Base-by-base conservation (phyloP, 805 yeast genomes). In the Metschnikowia hibisci region DNA sequence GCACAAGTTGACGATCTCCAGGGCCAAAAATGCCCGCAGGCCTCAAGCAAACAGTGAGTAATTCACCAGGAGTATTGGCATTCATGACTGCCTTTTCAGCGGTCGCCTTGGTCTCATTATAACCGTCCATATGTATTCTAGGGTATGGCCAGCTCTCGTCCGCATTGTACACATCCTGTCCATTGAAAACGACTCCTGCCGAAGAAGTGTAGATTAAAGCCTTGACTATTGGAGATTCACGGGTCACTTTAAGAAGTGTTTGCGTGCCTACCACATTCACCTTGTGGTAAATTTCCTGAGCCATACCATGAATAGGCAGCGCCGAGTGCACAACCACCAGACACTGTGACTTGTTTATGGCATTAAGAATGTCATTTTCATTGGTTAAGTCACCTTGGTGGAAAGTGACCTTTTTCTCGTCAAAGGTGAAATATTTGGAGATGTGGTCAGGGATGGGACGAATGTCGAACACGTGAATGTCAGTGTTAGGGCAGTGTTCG, bases 21-120 rank as follows among this genome's bases (percentile, higher is more conserved):
- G 98, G 99, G 4, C 99, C 99, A 69, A 93, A 93, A 37, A 93
- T 89, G 31, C 99, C 99, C 1, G 99, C 96, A 1, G 99, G 99
- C 50, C 99, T 78, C 38, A 93, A 66, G 2, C 96, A 93, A 29
- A 87, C 84, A 0, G 99, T 93, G 38, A 76, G 67, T 51, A 90
- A 77, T 1, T 70, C 71, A 11, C 72, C 68, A 1, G 67, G 62
- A 37, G 77, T 76, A 62, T 88, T 86, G 13, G 95, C 86, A 15
- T 76, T 67, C 57, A 90, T 72, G 2, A 89, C 96, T 67, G 81
- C 76, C 13, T 74, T 75, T 64, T 93, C 99, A 0, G 96, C 99
- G 47, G 75, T 74, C 8, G 96, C 96, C 63, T 93, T 93, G 8
- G 98, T 90, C 60, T 86, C 90, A 58, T 93, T 95, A 64, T 93